Evolutionary conservation across 805 yeast genomes (phyloP).

Genomic region (Cyberlindnera japonica): DNA sequence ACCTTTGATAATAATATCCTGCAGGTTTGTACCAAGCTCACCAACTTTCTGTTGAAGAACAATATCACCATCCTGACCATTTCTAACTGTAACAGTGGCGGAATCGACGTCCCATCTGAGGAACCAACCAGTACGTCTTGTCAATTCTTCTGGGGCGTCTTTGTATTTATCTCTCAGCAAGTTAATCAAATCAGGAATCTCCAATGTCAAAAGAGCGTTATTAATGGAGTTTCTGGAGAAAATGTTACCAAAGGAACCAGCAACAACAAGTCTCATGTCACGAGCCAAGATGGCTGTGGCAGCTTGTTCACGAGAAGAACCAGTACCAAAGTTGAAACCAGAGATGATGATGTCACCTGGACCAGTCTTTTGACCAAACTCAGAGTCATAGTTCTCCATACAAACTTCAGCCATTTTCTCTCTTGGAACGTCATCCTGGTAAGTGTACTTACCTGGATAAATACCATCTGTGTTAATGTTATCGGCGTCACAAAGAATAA

Average conservation of each 20-base stretch:
- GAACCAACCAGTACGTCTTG: conserved; percentile 93
- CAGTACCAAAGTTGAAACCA: conserved; percentile 97
- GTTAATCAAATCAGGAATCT: conserved; percentile 82
- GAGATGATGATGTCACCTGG: conserved; percentile 87
- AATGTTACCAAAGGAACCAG: conserved; percentile 97
- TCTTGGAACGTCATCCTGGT: conserved; percentile 93
- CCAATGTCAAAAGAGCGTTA: conserved; percentile 90
- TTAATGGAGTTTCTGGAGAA: conserved; percentile 94
- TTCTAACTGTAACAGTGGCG: conserved; percentile 76
- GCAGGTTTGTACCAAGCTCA: conserved; percentile 90
- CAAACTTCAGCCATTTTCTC: conserved; percentile 98
- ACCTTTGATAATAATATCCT: conserved; percentile 94
- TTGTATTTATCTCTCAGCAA: conserved; percentile 67
- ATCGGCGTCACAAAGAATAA: conserved; percentile 94
- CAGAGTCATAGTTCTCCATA: conserved; percentile 97
- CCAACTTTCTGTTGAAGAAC: conserved; percentile 86
- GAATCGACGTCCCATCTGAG: conserved; percentile 90
- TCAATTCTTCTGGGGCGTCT: conserved; percentile 59
- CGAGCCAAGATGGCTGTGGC: conserved; percentile 97
- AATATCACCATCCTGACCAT: conserved; percentile 49
- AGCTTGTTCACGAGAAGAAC: conserved; percentile 98
- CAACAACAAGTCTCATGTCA: conserved; percentile 87
- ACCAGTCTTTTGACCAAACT: conserved; percentile 74
- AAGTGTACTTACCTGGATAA: conserved; percentile 98
- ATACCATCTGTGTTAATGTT: conserved; percentile 97